phyloP scores from a whole-genome alignment of 768 basidiomycete species.

The Leccinum olivaceopallidum region DNA sequence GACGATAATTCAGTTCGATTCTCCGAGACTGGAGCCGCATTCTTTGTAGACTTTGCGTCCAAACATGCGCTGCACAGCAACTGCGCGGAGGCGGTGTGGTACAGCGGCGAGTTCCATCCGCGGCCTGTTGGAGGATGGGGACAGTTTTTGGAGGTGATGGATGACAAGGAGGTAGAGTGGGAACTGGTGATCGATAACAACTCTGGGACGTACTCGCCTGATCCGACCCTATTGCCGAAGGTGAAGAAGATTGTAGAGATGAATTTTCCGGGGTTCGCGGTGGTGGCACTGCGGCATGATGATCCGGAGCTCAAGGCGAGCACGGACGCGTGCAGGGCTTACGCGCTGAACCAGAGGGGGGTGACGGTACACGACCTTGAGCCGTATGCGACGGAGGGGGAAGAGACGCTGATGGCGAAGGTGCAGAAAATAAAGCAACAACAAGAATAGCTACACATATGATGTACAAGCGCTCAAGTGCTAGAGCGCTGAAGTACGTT shows the following conservation, averaged over 20 bases:
- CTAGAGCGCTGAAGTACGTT: background rate
- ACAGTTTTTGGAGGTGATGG: conserved; percentile 52
- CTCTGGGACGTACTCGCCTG: conserved; percentile 82
- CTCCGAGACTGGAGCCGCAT: conserved; percentile 84
- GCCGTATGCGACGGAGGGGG: conserved; percentile 57
- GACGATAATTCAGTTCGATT: conserved; percentile 79
- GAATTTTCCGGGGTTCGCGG: conserved; percentile 68
- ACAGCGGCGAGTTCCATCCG: conserved; percentile 80
- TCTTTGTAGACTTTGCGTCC: conserved; percentile 83
- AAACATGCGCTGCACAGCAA: conserved; percentile 87
- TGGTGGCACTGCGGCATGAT: conserved; percentile 54
- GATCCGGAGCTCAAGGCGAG: conserved; percentile 59
- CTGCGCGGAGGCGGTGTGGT: conserved; percentile 64
- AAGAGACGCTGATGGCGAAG: conserved; percentile 48
- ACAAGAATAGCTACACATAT: background rate
- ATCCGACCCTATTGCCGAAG: conserved; percentile 57
- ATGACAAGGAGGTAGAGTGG: conserved; percentile 64
- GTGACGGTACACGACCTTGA: conserved; percentile 59
- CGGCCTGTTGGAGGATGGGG: conserved; percentile 70
- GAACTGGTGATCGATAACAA: conserved; percentile 87
- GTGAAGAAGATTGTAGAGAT: conserved; percentile 64
- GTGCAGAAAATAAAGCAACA: conserved; percentile 7
- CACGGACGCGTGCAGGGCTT: conserved; percentile 64
- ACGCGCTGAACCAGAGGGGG: conserved; percentile 62
- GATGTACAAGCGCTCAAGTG: background rate